A percentile compares a stretch with the other conserved stretches of the same genome.
Conservation (phyloP, 148 eudicot genomes). For the Rhododendron simsii region DNA sequence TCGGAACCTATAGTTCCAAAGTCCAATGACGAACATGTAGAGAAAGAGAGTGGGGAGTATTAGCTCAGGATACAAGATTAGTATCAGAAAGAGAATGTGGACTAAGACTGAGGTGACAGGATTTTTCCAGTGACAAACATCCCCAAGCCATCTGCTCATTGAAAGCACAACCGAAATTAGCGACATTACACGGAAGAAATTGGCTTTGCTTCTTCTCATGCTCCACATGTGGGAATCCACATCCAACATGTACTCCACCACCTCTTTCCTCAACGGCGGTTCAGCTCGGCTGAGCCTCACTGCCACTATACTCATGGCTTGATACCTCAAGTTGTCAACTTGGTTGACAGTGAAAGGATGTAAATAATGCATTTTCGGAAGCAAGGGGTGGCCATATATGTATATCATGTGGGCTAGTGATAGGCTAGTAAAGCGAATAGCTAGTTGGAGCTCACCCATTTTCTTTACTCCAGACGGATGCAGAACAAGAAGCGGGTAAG, state of each 20-base stretch:
- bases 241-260: slow-evolving; percentile 39
- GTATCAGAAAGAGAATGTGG: slow-evolving; percentile 34
- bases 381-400: slow-evolving; percentile 31
- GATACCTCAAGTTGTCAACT: slow-evolving; percentile 35
- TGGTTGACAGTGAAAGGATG: slow-evolving; percentile 45
- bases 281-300: slow-evolving; percentile 34
- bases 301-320: slow-evolving; percentile 37
- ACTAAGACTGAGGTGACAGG: slow-evolving; percentile 32
- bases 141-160: slow-evolving; percentile 23
- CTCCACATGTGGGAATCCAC: slow-evolving; percentile 49
- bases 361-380: slow-evolving; percentile 40
- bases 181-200: slow-evolving; percentile 40
- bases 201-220: slow-evolving; percentile 48
- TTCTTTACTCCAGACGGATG: slow-evolving; percentile 34
- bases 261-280: slow-evolving; percentile 37
- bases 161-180: slow-evolving; percentile 27
- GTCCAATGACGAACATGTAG: slow-evolving; percentile 38
- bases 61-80: slow-evolving; percentile 38
- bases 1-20: slow-evolving; percentile 39
- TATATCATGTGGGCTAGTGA: slow-evolving; percentile 31
- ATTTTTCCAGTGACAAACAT: slow-evolving; percentile 38
- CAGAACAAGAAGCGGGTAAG: slow-evolving; percentile 35
- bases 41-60: slow-evolving; percentile 37
- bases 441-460: slow-evolving; percentile 46
- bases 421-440: slow-evolving; percentile 30